These are phyloP conservation scores for Trypanosoma rangeli DNA, from an alignment of 208 protist genomes.

Conservation along the genomic window DNA sequence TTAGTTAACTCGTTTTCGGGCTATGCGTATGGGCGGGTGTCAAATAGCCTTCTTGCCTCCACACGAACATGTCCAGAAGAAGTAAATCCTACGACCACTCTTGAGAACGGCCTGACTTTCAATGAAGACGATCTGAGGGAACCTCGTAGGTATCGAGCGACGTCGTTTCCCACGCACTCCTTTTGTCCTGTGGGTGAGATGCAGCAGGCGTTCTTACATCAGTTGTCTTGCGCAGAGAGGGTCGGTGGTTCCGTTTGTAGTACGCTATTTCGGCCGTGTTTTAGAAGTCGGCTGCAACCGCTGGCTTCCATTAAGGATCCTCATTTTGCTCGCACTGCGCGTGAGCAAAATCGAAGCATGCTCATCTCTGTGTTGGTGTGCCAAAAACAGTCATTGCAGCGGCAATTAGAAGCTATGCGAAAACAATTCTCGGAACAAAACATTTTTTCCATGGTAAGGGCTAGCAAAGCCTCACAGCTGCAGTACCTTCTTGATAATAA, in stretches of 20 bases:
- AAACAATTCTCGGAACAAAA: constrained; percentile 60
- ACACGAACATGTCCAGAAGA: not conserved
- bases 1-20: not conserved
- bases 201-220: not conserved
- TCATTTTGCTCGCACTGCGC: constrained; percentile 25
- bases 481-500: constrained; percentile 70
- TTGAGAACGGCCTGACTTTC: not conserved
- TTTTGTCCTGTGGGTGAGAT: not conserved
- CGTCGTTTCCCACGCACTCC: not conserved
- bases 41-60: not conserved
- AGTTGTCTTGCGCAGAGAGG: not conserved
- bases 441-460: constrained; percentile 82
- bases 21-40: not conserved
- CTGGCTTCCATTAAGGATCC: constrained; percentile 17
- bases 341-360: constrained; percentile 48
- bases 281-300: constrained; percentile 4
- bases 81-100: not conserved
- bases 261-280: not conserved
- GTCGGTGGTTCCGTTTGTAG: not conserved
- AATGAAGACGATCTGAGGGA: not conserved
- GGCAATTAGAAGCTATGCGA: constrained; percentile 50
- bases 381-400: constrained; percentile 53
- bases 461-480: constrained; percentile 75
- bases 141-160: not conserved
- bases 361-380: constrained; percentile 72